Conservation (phyloP, 139 green algal species). For the Tetradesmus obliquus region DNA sequence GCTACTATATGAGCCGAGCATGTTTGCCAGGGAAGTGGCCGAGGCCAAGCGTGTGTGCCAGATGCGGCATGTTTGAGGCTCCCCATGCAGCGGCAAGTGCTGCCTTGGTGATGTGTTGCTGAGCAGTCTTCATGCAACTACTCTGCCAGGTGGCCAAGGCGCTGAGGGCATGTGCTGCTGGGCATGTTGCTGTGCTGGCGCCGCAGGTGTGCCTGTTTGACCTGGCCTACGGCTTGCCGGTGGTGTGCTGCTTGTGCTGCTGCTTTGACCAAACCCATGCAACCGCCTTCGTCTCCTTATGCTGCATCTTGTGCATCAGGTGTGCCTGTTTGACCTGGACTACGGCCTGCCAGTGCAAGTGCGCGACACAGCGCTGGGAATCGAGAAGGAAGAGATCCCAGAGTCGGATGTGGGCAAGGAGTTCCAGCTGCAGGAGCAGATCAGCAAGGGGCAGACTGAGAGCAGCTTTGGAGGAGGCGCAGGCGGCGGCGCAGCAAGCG, state of each 20-base stretch:
- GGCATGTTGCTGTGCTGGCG: not conserved
- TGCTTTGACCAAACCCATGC: not conserved
- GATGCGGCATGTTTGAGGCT: too few relatives aligned
- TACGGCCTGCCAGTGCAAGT: constrained; percentile 95
- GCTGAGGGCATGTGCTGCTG: too few relatives aligned
- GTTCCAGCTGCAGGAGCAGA: constrained; percentile 79
- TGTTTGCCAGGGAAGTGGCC: too few relatives aligned
- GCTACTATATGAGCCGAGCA: too few relatives aligned
- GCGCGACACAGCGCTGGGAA: constrained; percentile 80
- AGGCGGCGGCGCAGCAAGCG: constrained; percentile 64
- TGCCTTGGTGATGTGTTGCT: too few relatives aligned
- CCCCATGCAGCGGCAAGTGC: too few relatives aligned
- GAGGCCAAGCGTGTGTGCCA: too few relatives aligned
- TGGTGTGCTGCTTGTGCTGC: constrained; percentile 64
- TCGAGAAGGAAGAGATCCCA: constrained; percentile 83
- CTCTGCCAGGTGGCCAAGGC: too few relatives aligned
- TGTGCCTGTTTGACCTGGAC: constrained; percentile 98
- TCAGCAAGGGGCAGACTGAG: constrained; percentile 64
- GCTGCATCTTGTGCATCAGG: constrained; percentile 58
- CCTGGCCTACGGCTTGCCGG: constrained; percentile 95
- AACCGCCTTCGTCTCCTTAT: not conserved
- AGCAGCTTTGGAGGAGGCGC: constrained; percentile 55
- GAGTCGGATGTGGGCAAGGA: constrained; percentile 91
- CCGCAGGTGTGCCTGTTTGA: constrained; percentile 96
- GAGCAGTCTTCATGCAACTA: too few relatives aligned